Percentiles rank a stretch among this genome's conserved stretches.
phyloP scores from a whole-genome alignment of 495 filamentous ascomycete genomes.

The Corynascus novoguineensis region DNA sequence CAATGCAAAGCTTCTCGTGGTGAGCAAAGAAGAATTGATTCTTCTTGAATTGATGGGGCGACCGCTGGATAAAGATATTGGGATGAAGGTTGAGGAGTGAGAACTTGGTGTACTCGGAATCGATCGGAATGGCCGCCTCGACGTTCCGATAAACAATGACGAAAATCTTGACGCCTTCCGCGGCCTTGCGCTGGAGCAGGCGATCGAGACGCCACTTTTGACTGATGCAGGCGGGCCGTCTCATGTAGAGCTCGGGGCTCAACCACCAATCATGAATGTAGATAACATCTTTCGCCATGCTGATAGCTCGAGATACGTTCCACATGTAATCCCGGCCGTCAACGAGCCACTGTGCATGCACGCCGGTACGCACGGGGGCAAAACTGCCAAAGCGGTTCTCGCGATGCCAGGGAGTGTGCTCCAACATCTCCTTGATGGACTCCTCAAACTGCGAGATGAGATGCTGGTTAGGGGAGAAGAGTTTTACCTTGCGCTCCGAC shows the following conservation, averaged over 20 bases:
- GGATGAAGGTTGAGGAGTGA: constrained; percentile 92
- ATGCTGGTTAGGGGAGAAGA: constrained; percentile 88
- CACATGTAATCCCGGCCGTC: constrained; percentile 99
- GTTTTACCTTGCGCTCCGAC: constrained; percentile 79
- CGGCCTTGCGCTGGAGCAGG: constrained; percentile 87
- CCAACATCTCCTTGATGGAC: constrained; percentile 79
- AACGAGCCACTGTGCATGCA: constrained; percentile 94
- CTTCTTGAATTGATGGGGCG: constrained; percentile 95
- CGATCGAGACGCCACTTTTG: constrained; percentile 98
- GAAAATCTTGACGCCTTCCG: constrained; percentile 95
- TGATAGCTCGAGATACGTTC: constrained; percentile 95
- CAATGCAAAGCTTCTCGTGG: constrained; percentile 93
- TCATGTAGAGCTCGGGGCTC: constrained; percentile 93
- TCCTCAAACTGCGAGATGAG: constrained; percentile 88
- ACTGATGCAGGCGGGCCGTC: constrained; percentile 89
- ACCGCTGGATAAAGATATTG: constrained; percentile 92
- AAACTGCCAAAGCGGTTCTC: constrained; percentile 88
- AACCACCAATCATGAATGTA: constrained; percentile 99
- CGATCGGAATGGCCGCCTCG: constrained; percentile 94
- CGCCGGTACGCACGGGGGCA: constrained; percentile 78
- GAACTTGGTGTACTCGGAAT: constrained; percentile 98
- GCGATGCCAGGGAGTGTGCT: constrained; percentile 72
- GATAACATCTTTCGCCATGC: constrained; percentile 95
- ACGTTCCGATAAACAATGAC: constrained; percentile 98
- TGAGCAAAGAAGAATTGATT: constrained; percentile 99